phyloP scores from a whole-genome alignment of 2,329 filamentous ascomycete genomes.

The Scedosporium apiospermum region DNA sequence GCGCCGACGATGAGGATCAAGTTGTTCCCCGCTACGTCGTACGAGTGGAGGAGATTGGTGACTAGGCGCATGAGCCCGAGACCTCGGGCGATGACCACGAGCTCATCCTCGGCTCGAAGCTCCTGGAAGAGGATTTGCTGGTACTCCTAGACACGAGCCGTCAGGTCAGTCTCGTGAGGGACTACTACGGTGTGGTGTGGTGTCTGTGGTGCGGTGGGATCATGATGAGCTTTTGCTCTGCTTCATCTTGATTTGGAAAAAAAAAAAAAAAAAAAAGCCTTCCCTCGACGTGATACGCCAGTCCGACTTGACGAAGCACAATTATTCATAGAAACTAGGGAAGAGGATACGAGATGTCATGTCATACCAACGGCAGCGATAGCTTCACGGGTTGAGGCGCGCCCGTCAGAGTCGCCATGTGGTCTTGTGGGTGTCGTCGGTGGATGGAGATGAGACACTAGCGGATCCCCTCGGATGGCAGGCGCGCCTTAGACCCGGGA shows the following conservation, averaged over 20 bases:
- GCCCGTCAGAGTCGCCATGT: background rate
- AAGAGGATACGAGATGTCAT: background rate
- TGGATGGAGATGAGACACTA: too few species aligned
- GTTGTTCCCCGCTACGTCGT: conserved; percentile 92
- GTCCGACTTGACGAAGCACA: too few species aligned
- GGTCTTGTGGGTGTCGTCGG: too few species aligned
- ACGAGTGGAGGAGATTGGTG: conserved; percentile 93
- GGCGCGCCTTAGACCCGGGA: too few species aligned
- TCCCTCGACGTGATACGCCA: too few species aligned
- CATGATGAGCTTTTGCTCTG: background rate
- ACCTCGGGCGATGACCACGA: conserved; percentile 84
- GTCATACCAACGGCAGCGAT: conserved; percentile 61
- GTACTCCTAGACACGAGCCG: conserved; percentile 52
- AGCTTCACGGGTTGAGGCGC: conserved; percentile 65
- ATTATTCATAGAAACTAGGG: background rate
- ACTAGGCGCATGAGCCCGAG: conserved; percentile 85
- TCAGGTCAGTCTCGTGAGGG: background rate
- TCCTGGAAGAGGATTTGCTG: conserved; percentile 94
- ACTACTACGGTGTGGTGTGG: conserved; percentile 7
- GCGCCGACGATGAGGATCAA: conserved; percentile 82
- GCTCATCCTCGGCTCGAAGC: conserved; percentile 81
- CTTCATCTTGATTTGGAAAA: too few species aligned
- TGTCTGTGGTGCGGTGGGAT: background rate
- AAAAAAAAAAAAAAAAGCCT: too few species aligned
- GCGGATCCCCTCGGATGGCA: too few species aligned